phyloP scores from a whole-genome alignment of 495 filamentous ascomycete genomes.

The Penicillium ucsense region DNA sequence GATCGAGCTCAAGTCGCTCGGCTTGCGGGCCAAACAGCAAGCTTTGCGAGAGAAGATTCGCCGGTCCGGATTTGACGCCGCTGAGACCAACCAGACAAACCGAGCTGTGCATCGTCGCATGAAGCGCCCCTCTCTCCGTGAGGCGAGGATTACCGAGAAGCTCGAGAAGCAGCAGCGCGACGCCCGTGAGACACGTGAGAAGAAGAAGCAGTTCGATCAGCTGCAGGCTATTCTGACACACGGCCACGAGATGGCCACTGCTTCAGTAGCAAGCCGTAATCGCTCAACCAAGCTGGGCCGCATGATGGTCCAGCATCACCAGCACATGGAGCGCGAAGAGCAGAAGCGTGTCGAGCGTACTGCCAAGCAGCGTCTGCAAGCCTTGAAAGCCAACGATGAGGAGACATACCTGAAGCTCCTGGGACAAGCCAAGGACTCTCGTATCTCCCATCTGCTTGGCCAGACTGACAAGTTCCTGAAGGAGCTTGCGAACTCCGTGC shows the following conservation, averaged over 20 bases:
- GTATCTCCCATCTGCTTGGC: constrained; percentile 90
- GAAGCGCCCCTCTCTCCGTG: constrained; percentile 94
- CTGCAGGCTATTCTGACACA: constrained; percentile 63
- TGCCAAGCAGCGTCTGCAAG: constrained; percentile 97
- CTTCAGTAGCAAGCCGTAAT: constrained; percentile 41
- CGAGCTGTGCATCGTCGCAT: constrained; percentile 78
- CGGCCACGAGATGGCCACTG: constrained; percentile 53
- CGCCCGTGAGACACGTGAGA: constrained; percentile 84
- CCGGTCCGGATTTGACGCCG: constrained; percentile 81
- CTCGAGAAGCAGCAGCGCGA: constrained; percentile 97
- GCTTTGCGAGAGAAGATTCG: constrained; percentile 75
- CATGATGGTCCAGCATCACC: constrained; percentile 77
- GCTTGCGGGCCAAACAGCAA: constrained; percentile 74
- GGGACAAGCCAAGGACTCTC: constrained; percentile 96
- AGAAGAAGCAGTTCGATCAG: constrained; percentile 91
- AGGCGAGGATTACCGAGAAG: constrained; percentile 95
- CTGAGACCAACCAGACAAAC: constrained; percentile 43
- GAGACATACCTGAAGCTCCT: constrained; percentile 95
- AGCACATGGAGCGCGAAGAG: constrained; percentile 97
- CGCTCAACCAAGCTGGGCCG: constrained; percentile 80
- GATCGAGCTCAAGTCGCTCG: constrained; percentile 86
- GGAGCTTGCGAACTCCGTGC: constrained; percentile 87
- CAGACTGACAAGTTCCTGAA: constrained; percentile 96
- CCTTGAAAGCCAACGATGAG: constrained; percentile 96
- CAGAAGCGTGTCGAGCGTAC: constrained; percentile 95